Conservation (phyloP, 805 yeast species). For the Saturnispora dispora region DNA sequence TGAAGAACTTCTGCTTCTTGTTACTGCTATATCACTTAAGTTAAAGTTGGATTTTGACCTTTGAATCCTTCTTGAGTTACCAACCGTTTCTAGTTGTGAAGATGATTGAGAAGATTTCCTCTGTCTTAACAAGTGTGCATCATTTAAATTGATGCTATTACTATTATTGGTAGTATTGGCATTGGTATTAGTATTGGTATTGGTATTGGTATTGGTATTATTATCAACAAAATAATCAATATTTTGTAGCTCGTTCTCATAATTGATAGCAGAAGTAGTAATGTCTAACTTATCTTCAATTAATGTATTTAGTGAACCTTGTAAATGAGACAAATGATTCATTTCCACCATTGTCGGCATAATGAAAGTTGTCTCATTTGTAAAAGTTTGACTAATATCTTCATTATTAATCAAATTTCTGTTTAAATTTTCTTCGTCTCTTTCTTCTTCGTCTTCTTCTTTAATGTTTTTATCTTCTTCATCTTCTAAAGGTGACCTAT, state of each 20-base stretch:
- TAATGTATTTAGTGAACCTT: conserved; percentile 8
- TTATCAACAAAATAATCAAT: conserved; percentile 6
- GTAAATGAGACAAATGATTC: conserved; percentile 1
- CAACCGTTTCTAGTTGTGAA: conserved; percentile 8
- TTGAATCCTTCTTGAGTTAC: conserved; percentile 17
- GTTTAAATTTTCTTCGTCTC: not conserved
- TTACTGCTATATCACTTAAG: conserved; percentile 43
- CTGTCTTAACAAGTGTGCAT: not conserved
- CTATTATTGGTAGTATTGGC: not conserved
- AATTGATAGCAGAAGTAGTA: conserved; percentile 3
- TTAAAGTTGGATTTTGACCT: conserved; percentile 46
- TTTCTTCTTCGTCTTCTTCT: not conserved
- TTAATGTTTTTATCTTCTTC: conserved; percentile 5
- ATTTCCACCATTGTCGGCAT: conserved; percentile 1
- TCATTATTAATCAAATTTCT: not conserved
- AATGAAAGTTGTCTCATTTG: not conserved
- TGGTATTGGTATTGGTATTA: not conserved
- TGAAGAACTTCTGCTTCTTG: conserved; percentile 9
- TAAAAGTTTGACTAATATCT: not conserved
- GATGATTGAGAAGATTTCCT: not conserved
- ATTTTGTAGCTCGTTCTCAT: not conserved
- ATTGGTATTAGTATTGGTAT: not conserved
- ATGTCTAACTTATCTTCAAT: conserved; percentile 7
- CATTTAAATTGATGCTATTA: not conserved
- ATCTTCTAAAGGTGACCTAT: conserved; percentile 9